Conservation (phyloP, 345 rosid genomes). For the Trapa incisa region DNA sequence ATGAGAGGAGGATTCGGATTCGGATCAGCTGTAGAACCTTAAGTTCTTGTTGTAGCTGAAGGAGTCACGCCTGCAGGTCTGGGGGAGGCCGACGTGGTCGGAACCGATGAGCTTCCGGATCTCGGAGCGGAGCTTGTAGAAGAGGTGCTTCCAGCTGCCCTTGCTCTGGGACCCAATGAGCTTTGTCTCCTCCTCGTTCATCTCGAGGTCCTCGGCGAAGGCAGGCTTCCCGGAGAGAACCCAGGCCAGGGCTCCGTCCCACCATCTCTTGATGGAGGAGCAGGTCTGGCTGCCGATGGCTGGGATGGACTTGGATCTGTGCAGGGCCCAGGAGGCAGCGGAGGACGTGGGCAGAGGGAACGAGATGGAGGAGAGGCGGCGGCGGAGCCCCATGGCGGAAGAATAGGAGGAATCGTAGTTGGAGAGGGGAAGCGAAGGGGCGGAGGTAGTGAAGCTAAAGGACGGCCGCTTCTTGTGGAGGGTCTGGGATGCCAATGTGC, state of each 20-base stretch:
- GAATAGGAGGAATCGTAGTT: constrained; percentile 5
- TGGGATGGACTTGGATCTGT: constrained; percentile 52
- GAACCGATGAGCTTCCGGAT: constrained; percentile 39
- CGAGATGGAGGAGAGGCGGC: constrained; percentile 70
- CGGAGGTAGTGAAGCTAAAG: constrained; percentile 9
- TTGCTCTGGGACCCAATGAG: constrained; percentile 43
- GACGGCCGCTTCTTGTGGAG: constrained; percentile 23
- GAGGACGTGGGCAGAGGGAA: constrained; percentile 35
- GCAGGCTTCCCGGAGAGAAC: constrained; percentile 56
- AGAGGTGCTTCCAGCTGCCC: constrained; percentile 81
- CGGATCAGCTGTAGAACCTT: neutral
- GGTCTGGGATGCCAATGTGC: constrained; percentile 35
- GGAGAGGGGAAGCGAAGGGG: constrained; percentile 42
- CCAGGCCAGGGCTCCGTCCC: constrained; percentile 85
- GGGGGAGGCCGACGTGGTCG: constrained; percentile 47
- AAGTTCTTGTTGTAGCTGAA: constrained; percentile 36
- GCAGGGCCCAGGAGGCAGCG: constrained; percentile 37
- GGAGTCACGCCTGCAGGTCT: constrained; percentile 41
- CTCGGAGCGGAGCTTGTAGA: constrained; percentile 55
- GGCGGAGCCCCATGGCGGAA: constrained; percentile 28
- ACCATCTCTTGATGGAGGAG: constrained; percentile 57
- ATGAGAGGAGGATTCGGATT: neutral
- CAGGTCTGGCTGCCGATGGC: constrained; percentile 50
- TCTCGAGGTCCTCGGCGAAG: constrained; percentile 71
- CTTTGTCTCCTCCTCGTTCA: constrained; percentile 61